A percentile compares a stretch with the other conserved stretches of the same genome.
Conservation (phyloP, 345 rosid genomes). For the Melaleuca alternifolia region DNA sequence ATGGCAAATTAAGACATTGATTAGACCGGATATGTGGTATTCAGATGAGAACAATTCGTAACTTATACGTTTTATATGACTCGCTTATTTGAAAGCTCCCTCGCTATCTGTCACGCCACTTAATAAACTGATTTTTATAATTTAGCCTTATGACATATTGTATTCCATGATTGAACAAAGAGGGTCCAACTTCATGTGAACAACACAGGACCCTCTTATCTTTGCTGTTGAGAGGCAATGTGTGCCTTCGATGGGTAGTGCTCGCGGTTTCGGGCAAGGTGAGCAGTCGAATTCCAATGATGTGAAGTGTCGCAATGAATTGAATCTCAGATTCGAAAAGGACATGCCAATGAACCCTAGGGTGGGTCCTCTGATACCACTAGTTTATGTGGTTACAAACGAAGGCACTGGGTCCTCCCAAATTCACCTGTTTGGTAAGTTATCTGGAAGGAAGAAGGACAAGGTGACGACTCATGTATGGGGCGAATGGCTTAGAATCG, state of each 20-base stretch:
- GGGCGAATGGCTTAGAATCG: not conserved
- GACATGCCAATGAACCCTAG: not conserved
- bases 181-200: not conserved
- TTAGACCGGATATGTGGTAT: not conserved
- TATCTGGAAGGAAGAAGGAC: not conserved
- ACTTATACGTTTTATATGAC: not conserved
- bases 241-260: not conserved
- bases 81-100: not conserved
- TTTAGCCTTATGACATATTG: not conserved
- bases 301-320: not conserved
- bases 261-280: not conserved
- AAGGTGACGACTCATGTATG: not conserved
- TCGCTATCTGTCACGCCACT: not conserved
- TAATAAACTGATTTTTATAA: not conserved
- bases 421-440: not conserved
- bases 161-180: not conserved
- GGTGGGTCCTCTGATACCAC: not conserved
- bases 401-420: not conserved
- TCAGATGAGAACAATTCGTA: not conserved
- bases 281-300: not conserved
- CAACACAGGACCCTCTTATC: not conserved
- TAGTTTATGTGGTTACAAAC: not conserved
- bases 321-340: not conserved
- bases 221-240: not conserved
- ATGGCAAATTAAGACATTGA: not conserved